A percentile compares a stretch with the other conserved stretches of the same genome.
Conservation (phyloP, 2,329 filamentous ascomycete genomes). For the Stemphylium lycopersici region DNA sequence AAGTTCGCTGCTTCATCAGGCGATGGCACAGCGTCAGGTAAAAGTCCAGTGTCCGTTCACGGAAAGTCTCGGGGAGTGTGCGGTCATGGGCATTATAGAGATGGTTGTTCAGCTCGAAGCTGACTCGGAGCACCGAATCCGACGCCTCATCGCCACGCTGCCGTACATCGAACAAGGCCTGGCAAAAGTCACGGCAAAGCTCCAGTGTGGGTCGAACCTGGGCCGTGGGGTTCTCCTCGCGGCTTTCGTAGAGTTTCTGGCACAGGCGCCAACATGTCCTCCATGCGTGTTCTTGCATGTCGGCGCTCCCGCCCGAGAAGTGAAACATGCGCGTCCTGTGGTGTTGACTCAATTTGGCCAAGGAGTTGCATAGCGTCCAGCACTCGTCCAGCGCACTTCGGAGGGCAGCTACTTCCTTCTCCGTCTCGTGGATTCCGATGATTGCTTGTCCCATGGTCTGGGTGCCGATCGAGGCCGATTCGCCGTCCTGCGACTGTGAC, state of each 20-base stretch:
- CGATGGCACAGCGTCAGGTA: slow-evolving; percentile 93
- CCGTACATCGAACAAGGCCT: slow-evolving; percentile 86
- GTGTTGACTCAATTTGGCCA: slow-evolving; percentile 82
- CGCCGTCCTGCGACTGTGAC: slow-evolving; percentile 41
- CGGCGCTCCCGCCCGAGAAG: slow-evolving; percentile 70
- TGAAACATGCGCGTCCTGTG: slow-evolving; percentile 81
- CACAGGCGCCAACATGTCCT: slow-evolving; percentile 93
- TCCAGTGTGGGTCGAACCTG: slow-evolving; percentile 79
- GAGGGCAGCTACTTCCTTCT: slow-evolving; percentile 70
- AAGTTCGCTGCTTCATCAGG: slow-evolving; percentile 90
- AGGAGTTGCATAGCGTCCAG: slow-evolving; percentile 91
- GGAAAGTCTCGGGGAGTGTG: slow-evolving; percentile 81
- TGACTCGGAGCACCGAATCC: slow-evolving; percentile 88
- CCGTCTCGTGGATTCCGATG: slow-evolving; percentile 63
- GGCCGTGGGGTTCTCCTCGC: slow-evolving; percentile 71
- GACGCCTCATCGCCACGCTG: slow-evolving; percentile 76
- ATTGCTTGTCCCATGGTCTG: slow-evolving; percentile 59
- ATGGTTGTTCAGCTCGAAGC: slow-evolving; percentile 94
- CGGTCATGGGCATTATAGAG: slow-evolving; percentile 91
- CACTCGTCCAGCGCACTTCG: slow-evolving; percentile 81
- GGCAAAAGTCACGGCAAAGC: slow-evolving; percentile 89
- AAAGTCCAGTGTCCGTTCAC: slow-evolving; percentile 89
- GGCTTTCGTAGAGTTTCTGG: slow-evolving; percentile 83
- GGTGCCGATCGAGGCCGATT: slow-evolving; percentile 30
- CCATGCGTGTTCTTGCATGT: slow-evolving; percentile 87